phyloP scores from a whole-genome alignment of 139 green algal species.

The Tetradesmus obliquus region DNA sequence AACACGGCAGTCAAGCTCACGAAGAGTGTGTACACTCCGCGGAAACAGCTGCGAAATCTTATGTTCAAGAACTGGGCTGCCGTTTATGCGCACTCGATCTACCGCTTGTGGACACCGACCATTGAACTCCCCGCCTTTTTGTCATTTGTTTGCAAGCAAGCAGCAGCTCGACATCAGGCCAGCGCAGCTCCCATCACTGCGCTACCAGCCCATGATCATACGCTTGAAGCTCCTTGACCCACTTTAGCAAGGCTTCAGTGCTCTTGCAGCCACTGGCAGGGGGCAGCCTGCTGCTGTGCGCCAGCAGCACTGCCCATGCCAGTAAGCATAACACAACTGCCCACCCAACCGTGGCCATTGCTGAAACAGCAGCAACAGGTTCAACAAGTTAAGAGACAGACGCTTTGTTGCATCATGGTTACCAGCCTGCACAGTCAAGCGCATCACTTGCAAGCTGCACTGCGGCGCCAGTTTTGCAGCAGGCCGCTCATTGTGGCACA shows the following conservation, averaged over 20 bases:
- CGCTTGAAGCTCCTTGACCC: too few species aligned
- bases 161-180: background rate
- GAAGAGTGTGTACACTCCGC: too few species aligned
- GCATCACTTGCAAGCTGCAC: background rate
- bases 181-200: background rate
- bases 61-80: background rate
- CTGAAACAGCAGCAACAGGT: background rate
- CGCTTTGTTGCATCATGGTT: background rate
- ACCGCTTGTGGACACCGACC: background rate
- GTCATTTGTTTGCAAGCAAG: background rate
- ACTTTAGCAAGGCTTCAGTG: background rate
- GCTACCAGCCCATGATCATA: background rate
- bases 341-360: too few species aligned
- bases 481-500: background rate
- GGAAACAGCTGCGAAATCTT: background rate
- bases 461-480: background rate
- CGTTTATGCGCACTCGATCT: background rate
- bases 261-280: background rate
- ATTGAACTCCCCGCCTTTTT: background rate
- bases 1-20: background rate
- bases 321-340: background rate
- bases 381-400: background rate
- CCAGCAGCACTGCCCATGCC: background rate
- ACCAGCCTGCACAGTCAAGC: background rate
- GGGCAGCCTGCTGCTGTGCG: background rate